phyloP scores from a whole-genome alignment of 306 rosid genomes.

The Prunus davidiana region DNA sequence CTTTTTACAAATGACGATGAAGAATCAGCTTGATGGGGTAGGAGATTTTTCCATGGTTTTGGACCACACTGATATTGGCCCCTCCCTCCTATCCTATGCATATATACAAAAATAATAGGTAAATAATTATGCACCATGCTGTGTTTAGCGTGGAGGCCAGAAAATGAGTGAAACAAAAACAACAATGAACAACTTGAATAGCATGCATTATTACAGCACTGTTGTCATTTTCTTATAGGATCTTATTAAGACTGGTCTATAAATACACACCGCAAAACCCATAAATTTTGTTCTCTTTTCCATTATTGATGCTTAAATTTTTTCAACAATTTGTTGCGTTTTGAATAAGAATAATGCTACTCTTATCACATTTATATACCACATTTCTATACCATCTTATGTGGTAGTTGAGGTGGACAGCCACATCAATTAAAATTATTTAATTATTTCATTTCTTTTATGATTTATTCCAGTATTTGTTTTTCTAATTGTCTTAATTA shows the following conservation, averaged over 20 bases:
- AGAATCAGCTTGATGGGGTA: slow-evolving; percentile 20
- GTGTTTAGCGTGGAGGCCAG: background rate
- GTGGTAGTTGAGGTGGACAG: too few relatives aligned
- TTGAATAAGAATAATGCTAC: too few relatives aligned
- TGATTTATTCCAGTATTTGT: too few relatives aligned
- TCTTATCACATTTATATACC: too few relatives aligned
- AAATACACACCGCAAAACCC: slow-evolving; percentile 1
- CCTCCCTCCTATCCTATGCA: background rate
- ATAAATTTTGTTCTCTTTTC: background rate
- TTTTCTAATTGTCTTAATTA: too few relatives aligned
- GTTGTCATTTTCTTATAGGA: slow-evolving; percentile 39
- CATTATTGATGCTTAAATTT: background rate
- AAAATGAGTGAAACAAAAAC: slow-evolving; percentile 31
- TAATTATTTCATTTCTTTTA: too few relatives aligned
- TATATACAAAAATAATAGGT: background rate
- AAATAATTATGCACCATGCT: slow-evolving; percentile 8
- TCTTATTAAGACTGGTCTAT: slow-evolving; percentile 18
- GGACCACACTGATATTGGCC: slow-evolving; percentile 41
- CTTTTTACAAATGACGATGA: background rate
- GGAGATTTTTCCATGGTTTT: slow-evolving; percentile 10
- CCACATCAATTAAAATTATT: too few relatives aligned
- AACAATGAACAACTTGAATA: slow-evolving; percentile 46
- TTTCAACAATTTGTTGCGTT: background rate
- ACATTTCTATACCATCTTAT: too few relatives aligned
- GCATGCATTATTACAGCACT: slow-evolving; percentile 12